Base-by-base conservation (phyloP, 176 grass and related monocot genomes). In the Stipa capillata region DNA sequence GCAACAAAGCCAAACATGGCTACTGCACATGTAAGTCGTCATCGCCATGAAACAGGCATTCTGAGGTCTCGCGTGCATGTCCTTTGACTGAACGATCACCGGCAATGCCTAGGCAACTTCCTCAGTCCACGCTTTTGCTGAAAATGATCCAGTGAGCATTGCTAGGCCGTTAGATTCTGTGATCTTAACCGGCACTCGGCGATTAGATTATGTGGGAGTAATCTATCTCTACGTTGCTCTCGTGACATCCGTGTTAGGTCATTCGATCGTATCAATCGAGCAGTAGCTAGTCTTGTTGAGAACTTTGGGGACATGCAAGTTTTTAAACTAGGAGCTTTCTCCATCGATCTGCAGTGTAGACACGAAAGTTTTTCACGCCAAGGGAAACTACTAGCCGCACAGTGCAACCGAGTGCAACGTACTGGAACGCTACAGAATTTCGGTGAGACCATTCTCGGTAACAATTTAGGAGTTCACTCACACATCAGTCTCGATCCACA, bases 71-170 rank as follows among this genome's bases (percentile, higher is more conserved):
- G 36, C 47, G 12, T 12, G 57, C 74, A 5, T 50, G 51, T 23
- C 43, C 42, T 64, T 79, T 83, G 86, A 88, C 80, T n/a, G 7
- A 3, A 36, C 2, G 86, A 74, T 49, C 80, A 8, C 36, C n/a
- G 29, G 60, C 39, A 79, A 83, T 65, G 36, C 57, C 65, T 18
- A 5, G 73, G 86, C 40, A 88, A 47, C 40, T 83, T 88, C 85
- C 67, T 9, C 7, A 2, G 8, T 69, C 24, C 78, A 23, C 21
- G 33, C 72, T 25, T n/a, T 25, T 32, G 42, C 4, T 49, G 72
- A 41, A 50, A 53, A 40, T 4, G 45, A 40, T 53, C 32, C 33
- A 29, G 35, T 29, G 14, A 71, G 68, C 27, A 11, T 6, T 49
- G 35, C 23, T 6, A 55, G 51, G 51, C 41, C 49, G 50, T 39